Percentiles rank a stretch among this genome's conserved stretches.
Evolutionary conservation across 2,329 filamentous ascomycete genomes (phyloP).

Genomic region (Curvularia sp.): DNA sequence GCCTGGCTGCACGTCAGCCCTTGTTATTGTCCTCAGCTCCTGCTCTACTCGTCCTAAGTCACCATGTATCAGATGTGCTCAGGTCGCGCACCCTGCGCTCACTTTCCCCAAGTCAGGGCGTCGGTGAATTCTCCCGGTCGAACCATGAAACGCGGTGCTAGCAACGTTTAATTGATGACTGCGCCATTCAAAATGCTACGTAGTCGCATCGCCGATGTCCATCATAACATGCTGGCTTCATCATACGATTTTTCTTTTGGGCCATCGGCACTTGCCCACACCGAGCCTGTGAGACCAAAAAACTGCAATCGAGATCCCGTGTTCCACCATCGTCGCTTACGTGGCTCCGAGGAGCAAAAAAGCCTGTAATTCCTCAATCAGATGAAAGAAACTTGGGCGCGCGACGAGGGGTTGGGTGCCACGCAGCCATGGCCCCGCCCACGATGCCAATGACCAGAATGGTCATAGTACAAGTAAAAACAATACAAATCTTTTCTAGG

Average conservation of each 20-base stretch:
- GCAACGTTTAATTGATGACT: conserved; percentile 3
- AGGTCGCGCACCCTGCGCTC: not conserved
- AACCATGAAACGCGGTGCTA: conserved; percentile 8
- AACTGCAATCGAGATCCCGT: conserved; percentile 10
- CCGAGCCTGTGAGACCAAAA: not conserved
- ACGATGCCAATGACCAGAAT: not conserved
- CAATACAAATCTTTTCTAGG: not conserved
- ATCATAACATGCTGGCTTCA: not conserved
- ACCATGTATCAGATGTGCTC: not conserved
- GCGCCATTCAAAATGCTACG: not conserved
- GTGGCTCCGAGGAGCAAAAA: not conserved
- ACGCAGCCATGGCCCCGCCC: not conserved
- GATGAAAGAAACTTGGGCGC: not conserved
- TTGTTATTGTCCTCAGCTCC: no score
- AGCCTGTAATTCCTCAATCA: not conserved
- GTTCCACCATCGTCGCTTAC: conserved; percentile 3
- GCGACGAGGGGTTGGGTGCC: not conserved
- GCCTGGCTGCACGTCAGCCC: no score
- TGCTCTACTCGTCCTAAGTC: no score
- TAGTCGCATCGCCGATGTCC: conserved; percentile 6
- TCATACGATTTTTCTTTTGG: conserved; percentile 1
- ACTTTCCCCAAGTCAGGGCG: not conserved
- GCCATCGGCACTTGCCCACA: not conserved
- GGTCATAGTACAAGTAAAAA: not conserved
- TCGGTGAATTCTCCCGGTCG: conserved; percentile 7